These are phyloP conservation scores for Citrus reticulata DNA, from an alignment of 345 rosid genomes.

Conservation along the genomic window DNA sequence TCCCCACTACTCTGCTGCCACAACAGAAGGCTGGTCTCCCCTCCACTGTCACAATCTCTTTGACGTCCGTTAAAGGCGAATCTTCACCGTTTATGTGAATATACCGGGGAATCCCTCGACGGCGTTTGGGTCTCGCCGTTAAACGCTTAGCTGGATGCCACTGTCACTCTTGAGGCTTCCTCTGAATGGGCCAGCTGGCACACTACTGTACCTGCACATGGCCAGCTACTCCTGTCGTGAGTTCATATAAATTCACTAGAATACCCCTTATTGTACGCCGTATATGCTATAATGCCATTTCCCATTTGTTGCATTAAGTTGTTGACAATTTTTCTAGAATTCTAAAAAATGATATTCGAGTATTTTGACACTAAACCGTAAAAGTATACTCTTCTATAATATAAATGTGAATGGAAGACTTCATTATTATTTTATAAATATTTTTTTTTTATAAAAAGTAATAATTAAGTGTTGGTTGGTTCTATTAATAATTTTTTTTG, in stretches of 20 bases:
- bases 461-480: no score
- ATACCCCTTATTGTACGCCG: background rate
- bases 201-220: constrained; percentile 24
- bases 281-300: constrained; percentile 2
- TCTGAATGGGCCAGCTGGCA: constrained; percentile 39
- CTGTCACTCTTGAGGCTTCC: background rate
- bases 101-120: background rate
- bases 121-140: constrained; percentile 8
- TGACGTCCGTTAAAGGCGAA: background rate
- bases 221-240: constrained; percentile 31
- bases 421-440: no score
- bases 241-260: background rate
- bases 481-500: no score
- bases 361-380: no score
- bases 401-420: no score
- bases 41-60: constrained; percentile 22
- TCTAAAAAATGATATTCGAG: no score
- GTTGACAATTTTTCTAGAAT: no score
- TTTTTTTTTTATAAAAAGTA: no score
- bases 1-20: constrained; percentile 10
- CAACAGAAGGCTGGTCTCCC: background rate
- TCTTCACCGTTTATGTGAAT: background rate
- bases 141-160: constrained; percentile 39
- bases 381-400: no score
- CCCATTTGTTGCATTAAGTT: no score